phyloP scores from a whole-genome alignment of 116 monocot species.

The Dioscorea cayenensis region DNA sequence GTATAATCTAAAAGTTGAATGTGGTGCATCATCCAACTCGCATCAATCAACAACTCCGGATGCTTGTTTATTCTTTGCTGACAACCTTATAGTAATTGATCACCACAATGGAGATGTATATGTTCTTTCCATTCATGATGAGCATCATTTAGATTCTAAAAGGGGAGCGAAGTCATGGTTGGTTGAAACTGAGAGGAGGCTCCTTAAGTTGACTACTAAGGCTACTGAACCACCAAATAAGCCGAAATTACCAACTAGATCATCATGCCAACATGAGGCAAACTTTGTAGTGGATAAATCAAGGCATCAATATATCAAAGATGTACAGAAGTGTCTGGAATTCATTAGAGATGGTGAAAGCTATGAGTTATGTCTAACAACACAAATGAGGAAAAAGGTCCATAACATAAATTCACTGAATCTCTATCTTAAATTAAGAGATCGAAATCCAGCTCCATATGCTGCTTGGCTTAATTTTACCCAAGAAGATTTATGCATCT shows the following conservation, averaged over 20 bases:
- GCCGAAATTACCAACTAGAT: conserved; percentile 8
- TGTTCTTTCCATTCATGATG: conserved; percentile 50
- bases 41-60: conserved; percentile 72
- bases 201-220: conserved; percentile 43
- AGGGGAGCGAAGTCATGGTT: conserved; percentile 36
- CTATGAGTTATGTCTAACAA: conserved; percentile 94
- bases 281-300: conserved; percentile 68
- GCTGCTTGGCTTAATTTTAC: conserved; percentile 90
- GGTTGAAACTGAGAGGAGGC: conserved; percentile 66
- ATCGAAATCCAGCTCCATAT: conserved; percentile 92
- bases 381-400: conserved; percentile 67
- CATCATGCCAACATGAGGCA: not conserved
- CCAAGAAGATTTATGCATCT: conserved; percentile 60
- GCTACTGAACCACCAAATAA: conserved; percentile 20
- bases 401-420: conserved; percentile 37
- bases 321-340: conserved; percentile 62
- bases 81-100: conserved; percentile 77
- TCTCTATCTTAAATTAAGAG: conserved; percentile 66
- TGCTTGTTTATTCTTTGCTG: conserved; percentile 95
- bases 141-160: conserved; percentile 6
- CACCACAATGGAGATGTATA: conserved; percentile 78
- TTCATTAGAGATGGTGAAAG: conserved; percentile 90
- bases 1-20: conserved; percentile 90
- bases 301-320: conserved; percentile 62
- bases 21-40: conserved; percentile 70